A percentile compares a stretch with the other conserved stretches of the same genome.
phyloP scores from a whole-genome alignment of 2,329 filamentous ascomycete species.

The Paramyrothecium sp. region DNA sequence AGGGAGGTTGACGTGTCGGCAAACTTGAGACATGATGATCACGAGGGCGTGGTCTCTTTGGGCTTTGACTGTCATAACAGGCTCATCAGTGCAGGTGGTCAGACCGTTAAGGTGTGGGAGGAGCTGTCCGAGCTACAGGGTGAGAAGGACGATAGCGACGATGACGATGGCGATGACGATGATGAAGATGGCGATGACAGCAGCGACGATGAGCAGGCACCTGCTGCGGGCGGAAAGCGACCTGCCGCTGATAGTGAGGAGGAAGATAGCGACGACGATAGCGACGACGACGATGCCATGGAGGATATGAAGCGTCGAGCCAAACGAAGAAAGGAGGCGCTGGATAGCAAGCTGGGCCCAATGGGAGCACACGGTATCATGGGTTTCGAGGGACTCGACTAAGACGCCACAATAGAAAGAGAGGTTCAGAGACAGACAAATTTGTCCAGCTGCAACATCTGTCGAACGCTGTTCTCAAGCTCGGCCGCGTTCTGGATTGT shows the following conservation, averaged over 20 bases:
- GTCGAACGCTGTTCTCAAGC: too few relatives aligned
- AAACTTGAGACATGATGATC: conserved; percentile 71
- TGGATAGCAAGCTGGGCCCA: conserved; percentile 42
- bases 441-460: too few relatives aligned
- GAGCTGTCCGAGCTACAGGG: conserved; percentile 60
- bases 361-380: conserved; percentile 52
- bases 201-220: conserved; percentile 43
- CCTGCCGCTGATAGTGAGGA: conserved; percentile 44
- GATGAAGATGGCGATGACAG: conserved; percentile 38
- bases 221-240: conserved; percentile 43
- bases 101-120: conserved; percentile 90
- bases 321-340: conserved; percentile 41
- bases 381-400: conserved; percentile 48
- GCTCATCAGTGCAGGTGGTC: conserved; percentile 86
- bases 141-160: conserved; percentile 42
- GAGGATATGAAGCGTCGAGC: conserved; percentile 42
- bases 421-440: not conserved
- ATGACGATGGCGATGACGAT: conserved; percentile 44
- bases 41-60: conserved; percentile 80
- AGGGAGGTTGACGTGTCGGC: conserved; percentile 69
- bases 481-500: too few relatives aligned
- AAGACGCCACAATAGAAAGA: not conserved
- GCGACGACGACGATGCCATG: conserved; percentile 27
- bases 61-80: conserved; percentile 83
- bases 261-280: conserved; percentile 49